A percentile compares a stretch with the other conserved stretches of the same genome.
These are phyloP conservation scores for Calonectria pauciramosa DNA, from an alignment of 2,329 filamentous ascomycete species.

Conservation along the genomic window DNA sequence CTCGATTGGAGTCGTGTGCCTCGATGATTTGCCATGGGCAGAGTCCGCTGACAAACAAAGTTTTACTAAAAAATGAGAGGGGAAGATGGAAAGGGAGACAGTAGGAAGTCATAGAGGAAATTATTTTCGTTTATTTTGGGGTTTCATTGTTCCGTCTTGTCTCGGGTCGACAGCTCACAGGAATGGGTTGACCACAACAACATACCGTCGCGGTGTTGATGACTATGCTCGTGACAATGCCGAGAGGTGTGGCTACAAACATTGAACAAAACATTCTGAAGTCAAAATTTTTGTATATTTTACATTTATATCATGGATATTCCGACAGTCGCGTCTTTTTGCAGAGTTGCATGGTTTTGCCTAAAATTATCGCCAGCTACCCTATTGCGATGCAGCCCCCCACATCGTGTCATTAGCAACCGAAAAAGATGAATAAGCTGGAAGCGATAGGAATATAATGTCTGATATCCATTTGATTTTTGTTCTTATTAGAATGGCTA, in stretches of 20 bases:
- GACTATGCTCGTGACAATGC: no score
- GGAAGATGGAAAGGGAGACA: background rate
- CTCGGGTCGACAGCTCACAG: background rate
- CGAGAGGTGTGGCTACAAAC: background rate
- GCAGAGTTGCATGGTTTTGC: background rate
- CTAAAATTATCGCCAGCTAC: background rate
- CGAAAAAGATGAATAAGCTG: background rate
- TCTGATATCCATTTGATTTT: background rate
- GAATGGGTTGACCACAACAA: no score
- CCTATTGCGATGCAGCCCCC: background rate
- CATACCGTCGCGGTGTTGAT: no score
- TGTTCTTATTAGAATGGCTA: rapidly evolving
- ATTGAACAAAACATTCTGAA: background rate
- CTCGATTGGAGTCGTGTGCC: background rate
- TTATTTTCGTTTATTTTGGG: background rate
- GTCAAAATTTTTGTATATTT: background rate
- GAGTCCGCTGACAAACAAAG: no score
- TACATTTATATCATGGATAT: background rate
- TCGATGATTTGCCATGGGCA: background rate
- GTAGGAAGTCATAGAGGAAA: background rate
- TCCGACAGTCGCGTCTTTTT: background rate
- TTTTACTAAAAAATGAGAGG: no score
- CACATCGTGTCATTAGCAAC: background rate
- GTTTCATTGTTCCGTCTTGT: background rate
- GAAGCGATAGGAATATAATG: background rate